Evolutionary conservation across 169 alveolate species (phyloP).

Genomic region (Perkinsus marinus): DNA sequence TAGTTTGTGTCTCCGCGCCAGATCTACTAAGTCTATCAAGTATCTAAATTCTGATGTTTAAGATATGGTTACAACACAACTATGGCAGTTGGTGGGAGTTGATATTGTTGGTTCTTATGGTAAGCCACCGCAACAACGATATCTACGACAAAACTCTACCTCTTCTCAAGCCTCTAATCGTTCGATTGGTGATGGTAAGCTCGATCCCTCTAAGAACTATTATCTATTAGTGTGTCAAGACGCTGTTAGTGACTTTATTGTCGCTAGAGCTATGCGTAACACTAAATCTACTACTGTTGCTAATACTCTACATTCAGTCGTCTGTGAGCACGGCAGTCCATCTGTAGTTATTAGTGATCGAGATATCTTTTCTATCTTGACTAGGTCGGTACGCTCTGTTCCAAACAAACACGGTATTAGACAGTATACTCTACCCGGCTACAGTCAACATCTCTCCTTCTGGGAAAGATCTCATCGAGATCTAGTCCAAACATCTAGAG

Average conservation of each 20-base stretch:
- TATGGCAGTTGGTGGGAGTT: not conserved
- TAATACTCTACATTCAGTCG: not conserved
- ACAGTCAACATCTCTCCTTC: not conserved
- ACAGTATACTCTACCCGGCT: not conserved
- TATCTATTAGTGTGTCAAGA: not conserved
- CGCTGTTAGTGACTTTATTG: not conserved
- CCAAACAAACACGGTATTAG: not conserved
- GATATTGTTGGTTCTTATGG: not conserved
- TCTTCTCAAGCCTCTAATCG: not conserved
- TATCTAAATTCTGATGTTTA: not conserved
- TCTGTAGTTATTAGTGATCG: not conserved
- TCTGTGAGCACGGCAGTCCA: not conserved
- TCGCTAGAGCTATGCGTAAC: not conserved
- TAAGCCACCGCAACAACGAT: not conserved
- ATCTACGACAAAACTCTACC: not conserved
- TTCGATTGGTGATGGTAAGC: not conserved
- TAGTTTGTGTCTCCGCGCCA: not conserved
- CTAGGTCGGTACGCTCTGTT: not conserved
- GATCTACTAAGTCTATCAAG: not conserved
- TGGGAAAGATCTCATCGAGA: not conserved
- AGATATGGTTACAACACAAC: not conserved
- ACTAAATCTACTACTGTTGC: not conserved
- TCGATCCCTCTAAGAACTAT: not conserved
- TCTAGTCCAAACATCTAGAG: not conserved
- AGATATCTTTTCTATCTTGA: not conserved